Conservation (phyloP, 768 basidiomycete species). For the Chalciporus sphaerocephalus region DNA sequence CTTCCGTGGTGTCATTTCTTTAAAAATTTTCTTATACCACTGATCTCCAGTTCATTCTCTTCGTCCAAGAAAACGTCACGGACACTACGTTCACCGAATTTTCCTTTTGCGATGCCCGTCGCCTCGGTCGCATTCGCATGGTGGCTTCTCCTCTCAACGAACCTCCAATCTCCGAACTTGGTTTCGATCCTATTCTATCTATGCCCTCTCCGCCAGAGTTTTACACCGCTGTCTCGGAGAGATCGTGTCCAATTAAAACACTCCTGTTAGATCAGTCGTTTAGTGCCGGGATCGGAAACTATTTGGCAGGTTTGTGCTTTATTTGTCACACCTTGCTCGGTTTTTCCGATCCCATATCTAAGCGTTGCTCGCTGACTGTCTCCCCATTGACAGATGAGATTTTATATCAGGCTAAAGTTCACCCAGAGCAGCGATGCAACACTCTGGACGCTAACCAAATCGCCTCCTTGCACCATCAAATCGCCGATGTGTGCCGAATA, state of each 20-base stretch:
- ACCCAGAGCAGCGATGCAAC: slow-evolving; percentile 66
- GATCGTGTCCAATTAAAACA: slow-evolving; percentile 65
- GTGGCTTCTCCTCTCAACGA: slow-evolving; percentile 53
- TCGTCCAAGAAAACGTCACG: slow-evolving; percentile 41
- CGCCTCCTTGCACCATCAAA: slow-evolving; percentile 47
- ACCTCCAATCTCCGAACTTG: slow-evolving; percentile 66
- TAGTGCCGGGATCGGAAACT: slow-evolving; percentile 78
- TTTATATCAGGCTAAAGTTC: slow-evolving; percentile 66
- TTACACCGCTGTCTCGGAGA: slow-evolving; percentile 42
- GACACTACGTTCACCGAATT: slow-evolving; percentile 40
- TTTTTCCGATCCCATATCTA: too few species aligned
- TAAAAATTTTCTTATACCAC: too few species aligned
- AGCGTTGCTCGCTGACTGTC: neutral
- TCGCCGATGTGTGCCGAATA: slow-evolving; percentile 49
- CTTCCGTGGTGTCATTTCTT: neutral
- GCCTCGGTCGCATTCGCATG: slow-evolving; percentile 67
- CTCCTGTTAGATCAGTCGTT: slow-evolving; percentile 78
- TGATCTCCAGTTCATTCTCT: slow-evolving; percentile 52
- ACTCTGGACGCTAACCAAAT: slow-evolving; percentile 49
- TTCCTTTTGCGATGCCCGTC: slow-evolving; percentile 69
- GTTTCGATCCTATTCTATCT: slow-evolving; percentile 71
- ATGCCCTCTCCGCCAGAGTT: slow-evolving; percentile 61
- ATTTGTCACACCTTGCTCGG: too few species aligned
- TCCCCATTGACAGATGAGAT: slow-evolving; percentile 50
- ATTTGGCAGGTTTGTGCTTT: slow-evolving; percentile 58